Evolutionary conservation across 495 filamentous ascomycete genomes (phyloP).

Genomic region (Aspergillus sclerotioniger): DNA sequence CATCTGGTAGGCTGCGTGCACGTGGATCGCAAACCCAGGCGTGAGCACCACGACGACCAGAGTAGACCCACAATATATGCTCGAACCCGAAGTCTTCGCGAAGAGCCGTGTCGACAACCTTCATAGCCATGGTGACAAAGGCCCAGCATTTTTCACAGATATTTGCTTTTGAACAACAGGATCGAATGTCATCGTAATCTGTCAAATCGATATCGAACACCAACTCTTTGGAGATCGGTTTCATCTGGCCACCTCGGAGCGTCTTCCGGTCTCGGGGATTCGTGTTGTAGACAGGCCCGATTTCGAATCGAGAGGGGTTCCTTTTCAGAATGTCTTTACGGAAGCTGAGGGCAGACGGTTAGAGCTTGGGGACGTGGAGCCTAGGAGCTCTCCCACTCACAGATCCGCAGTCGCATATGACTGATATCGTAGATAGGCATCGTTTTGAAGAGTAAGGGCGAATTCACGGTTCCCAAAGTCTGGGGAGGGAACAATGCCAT

Average conservation of each 20-base stretch:
- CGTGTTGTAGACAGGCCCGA: conserved; percentile 89
- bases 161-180: conserved; percentile 88
- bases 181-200: conserved; percentile 95
- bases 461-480: conserved; percentile 96
- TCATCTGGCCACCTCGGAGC: conserved; percentile 58
- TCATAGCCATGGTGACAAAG: conserved; percentile 96
- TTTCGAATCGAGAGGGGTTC: conserved; percentile 94
- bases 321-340: conserved; percentile 85
- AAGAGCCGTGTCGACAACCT: conserved; percentile 81
- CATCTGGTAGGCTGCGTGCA: conserved; percentile 78
- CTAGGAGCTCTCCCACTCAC: conserved; percentile 43
- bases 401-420: conserved; percentile 82
- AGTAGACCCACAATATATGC: conserved; percentile 98
- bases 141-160: conserved; percentile 95
- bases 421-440: conserved; percentile 89
- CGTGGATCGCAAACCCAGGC: conserved; percentile 97
- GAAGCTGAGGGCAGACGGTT: conserved; percentile 49
- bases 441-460: conserved; percentile 84
- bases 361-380: background rate
- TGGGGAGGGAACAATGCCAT: conserved; percentile 76
- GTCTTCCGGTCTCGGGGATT: conserved; percentile 94
- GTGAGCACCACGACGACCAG: conserved; percentile 91
- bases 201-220: conserved; percentile 99
- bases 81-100: conserved; percentile 93
- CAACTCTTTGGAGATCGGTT: conserved; percentile 85